Conservation (phyloP, 495 filamentous ascomycete genomes). For the Xylaria venustula region DNA sequence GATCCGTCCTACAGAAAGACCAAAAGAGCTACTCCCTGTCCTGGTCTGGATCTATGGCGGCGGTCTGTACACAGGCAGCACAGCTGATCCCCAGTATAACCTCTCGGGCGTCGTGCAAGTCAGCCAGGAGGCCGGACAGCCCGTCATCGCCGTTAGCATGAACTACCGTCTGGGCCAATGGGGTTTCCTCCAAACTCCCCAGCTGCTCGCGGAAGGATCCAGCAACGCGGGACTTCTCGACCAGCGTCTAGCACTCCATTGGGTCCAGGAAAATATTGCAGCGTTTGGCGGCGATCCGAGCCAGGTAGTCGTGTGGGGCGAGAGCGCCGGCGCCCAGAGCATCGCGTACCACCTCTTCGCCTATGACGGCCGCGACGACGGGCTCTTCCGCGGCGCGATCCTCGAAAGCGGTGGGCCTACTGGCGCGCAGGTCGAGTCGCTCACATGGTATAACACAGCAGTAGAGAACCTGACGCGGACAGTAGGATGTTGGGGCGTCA, state of each 20-base stretch:
- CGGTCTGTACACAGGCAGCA: constrained; percentile 51
- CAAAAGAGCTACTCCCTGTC: constrained; percentile 31
- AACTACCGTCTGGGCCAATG: constrained; percentile 60
- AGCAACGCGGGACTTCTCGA: constrained; percentile 47
- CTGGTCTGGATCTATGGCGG: constrained; percentile 63
- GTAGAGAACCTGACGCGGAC: constrained; percentile 42
- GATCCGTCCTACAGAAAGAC: constrained; percentile 24
- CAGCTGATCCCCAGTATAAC: constrained; percentile 52
- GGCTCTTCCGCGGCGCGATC: constrained; percentile 55
- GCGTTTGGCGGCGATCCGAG: constrained; percentile 49
- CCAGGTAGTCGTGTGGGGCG: constrained; percentile 43
- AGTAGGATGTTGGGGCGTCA: constrained; percentile 35
- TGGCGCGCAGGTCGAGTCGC: constrained; percentile 12
- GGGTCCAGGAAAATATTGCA: constrained; percentile 56
- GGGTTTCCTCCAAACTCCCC: constrained; percentile 46
- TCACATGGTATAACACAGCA: constrained; percentile 27
- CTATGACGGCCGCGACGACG: constrained; percentile 49
- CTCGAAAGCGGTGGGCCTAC: constrained; percentile 54
- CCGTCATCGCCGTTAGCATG: constrained; percentile 37
- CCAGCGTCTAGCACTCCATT: constrained; percentile 43
- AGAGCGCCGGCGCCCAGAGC: constrained; percentile 54
- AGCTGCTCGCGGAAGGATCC: constrained; percentile 17
- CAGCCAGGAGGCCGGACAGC: constrained; percentile 25
- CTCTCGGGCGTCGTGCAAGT: constrained; percentile 44
- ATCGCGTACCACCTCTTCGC: constrained; percentile 53